A percentile compares a stretch with the other conserved stretches of the same genome.
phyloP scores from a whole-genome alignment of 257 asterid genomes.

The Salvia miltiorrhiza region DNA sequence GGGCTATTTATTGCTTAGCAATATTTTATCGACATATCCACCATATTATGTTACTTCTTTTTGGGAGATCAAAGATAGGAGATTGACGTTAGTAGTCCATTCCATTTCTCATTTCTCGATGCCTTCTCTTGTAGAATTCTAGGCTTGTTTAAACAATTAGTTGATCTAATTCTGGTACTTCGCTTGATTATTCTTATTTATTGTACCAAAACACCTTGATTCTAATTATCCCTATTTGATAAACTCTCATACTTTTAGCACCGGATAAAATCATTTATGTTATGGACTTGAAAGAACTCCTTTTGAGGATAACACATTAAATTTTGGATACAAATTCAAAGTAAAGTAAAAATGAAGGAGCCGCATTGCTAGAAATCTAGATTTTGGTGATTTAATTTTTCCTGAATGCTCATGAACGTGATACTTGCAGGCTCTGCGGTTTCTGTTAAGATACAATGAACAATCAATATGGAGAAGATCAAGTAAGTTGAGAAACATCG shows the following conservation, averaged over 20 bases:
- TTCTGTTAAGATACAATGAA: slow-evolving; percentile 40
- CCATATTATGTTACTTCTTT: background rate
- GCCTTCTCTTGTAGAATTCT: too few species aligned
- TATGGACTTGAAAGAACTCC: too few species aligned
- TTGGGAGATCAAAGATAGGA: background rate
- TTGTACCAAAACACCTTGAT: too few species aligned
- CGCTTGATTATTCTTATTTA: too few species aligned
- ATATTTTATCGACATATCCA: background rate
- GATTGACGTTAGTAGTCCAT: background rate
- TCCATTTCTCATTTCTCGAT: background rate
- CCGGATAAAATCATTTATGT: too few species aligned
- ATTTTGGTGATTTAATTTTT: background rate
- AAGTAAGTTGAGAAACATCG: slow-evolving; percentile 40
- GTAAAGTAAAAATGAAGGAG: too few species aligned
- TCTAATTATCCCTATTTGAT: too few species aligned
- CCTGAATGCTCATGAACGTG: background rate
- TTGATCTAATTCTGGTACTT: too few species aligned
- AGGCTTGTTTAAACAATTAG: too few species aligned
- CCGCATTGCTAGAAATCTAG: background rate
- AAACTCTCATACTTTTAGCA: too few species aligned
- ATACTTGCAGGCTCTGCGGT: slow-evolving; percentile 27
- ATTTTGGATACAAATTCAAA: too few species aligned
- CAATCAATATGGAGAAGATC: slow-evolving; percentile 46
- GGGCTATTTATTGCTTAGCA: background rate
- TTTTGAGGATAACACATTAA: too few species aligned